Conservation (phyloP, 1,284 basidiomycete genomes). For the Trametes sp. region DNA sequence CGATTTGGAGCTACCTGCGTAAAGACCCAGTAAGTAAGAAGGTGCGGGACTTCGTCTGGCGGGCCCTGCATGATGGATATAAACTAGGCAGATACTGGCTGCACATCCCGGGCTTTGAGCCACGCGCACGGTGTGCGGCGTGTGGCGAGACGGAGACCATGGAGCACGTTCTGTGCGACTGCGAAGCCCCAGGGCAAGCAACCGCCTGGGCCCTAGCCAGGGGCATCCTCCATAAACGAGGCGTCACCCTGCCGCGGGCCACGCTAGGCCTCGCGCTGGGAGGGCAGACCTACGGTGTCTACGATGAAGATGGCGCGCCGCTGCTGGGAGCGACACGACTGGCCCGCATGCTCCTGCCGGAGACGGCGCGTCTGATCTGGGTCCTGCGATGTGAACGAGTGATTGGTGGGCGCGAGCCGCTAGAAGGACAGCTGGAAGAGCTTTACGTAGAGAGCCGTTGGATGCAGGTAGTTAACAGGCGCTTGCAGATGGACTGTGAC, state of each 20-base stretch:
- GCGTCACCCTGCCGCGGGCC: background rate
- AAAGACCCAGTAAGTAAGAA: background rate
- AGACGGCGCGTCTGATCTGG: constrained; percentile 43
- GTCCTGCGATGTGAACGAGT: constrained; percentile 34
- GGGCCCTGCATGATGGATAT: background rate
- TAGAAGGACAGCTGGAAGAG: too few relatives aligned
- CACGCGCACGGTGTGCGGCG: background rate
- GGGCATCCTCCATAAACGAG: background rate
- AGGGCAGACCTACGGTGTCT: background rate
- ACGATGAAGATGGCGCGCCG: background rate
- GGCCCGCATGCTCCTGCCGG: constrained; percentile 39
- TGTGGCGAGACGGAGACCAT: background rate
- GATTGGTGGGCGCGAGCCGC: constrained; percentile 12
- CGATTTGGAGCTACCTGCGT: background rate
- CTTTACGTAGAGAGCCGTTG: too few relatives aligned
- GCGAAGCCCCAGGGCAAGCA: background rate
- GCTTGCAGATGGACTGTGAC: too few relatives aligned
- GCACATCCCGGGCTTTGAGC: background rate
- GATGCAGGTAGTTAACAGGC: too few relatives aligned
- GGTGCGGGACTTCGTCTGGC: background rate
- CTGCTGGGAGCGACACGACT: constrained; percentile 8
- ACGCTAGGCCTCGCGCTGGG: background rate
- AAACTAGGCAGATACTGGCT: background rate
- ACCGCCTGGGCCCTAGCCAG: background rate
- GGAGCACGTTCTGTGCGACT: background rate